Evolutionary conservation across 495 filamentous ascomycete species (phyloP).

Genomic region (Penicillium fimorum): DNA sequence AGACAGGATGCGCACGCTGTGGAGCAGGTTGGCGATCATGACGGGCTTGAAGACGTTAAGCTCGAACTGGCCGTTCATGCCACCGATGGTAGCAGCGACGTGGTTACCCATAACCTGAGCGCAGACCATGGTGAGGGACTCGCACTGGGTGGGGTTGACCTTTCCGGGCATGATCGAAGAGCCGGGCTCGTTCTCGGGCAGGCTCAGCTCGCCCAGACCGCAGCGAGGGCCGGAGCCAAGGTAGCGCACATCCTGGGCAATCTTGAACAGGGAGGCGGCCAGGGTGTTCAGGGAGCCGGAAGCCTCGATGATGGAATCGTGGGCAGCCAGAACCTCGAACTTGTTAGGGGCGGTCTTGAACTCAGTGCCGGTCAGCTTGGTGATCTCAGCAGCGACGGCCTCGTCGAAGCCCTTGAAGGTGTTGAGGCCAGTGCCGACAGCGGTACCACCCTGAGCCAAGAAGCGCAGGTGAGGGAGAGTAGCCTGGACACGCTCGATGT

Average conservation of each 20-base stretch:
- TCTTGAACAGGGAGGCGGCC: slow-evolving; percentile 91
- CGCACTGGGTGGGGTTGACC: slow-evolving; percentile 98
- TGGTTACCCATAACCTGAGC: slow-evolving; percentile 98
- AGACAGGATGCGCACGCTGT: slow-evolving; percentile 79
- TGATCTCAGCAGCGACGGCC: slow-evolving; percentile 84
- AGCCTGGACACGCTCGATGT: slow-evolving; percentile 82
- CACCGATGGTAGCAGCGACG: slow-evolving; percentile 83
- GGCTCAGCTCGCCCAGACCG: slow-evolving; percentile 85
- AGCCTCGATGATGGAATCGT: slow-evolving; percentile 94
- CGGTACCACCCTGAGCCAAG: slow-evolving; percentile 94
- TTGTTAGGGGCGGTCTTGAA: slow-evolving; percentile 99
- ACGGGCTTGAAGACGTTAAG: slow-evolving; percentile 99
- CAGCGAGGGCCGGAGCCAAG: slow-evolving; percentile 94
- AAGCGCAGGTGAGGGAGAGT: slow-evolving; percentile 79
- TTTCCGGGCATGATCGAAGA: slow-evolving; percentile 99
- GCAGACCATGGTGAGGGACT: slow-evolving; percentile 97
- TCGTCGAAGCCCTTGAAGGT: slow-evolving; percentile 96
- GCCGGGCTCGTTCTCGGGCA: slow-evolving; percentile 97
- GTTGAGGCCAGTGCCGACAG: slow-evolving; percentile 96
- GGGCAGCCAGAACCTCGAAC: slow-evolving; percentile 96
- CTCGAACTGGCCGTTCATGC: slow-evolving; percentile 98
- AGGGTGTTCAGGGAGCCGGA: slow-evolving; percentile 91
- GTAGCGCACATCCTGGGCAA: slow-evolving; percentile 96
- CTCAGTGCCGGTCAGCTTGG: slow-evolving; percentile 83
- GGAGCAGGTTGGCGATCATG: slow-evolving; percentile 89